Percentiles rank a stretch among this genome's conserved stretches.
These are phyloP conservation scores for Skeletonema potamos DNA, from an alignment of 108 stramenopile species.

Conservation along the genomic window DNA sequence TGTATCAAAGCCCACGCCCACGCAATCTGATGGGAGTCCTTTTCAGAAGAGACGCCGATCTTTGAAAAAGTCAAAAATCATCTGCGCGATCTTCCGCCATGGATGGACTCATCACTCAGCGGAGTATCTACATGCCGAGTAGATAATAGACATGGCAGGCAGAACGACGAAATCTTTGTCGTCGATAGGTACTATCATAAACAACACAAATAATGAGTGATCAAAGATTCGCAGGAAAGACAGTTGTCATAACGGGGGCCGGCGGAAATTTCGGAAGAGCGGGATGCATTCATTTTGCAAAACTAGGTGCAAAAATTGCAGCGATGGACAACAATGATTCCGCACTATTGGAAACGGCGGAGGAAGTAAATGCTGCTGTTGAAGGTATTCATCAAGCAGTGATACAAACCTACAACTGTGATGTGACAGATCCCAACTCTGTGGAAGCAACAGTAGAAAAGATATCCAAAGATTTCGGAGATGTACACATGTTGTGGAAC, in stretches of 20 bases:
- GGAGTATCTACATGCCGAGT: too few species aligned
- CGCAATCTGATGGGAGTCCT: background rate
- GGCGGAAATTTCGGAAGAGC: conserved; percentile 85
- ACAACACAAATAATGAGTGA: background rate
- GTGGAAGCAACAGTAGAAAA: conserved; percentile 53
- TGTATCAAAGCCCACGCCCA: background rate
- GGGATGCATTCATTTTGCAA: conserved; percentile 77
- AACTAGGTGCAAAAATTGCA: conserved; percentile 79
- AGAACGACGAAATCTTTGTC: too few species aligned
- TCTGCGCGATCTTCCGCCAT: too few species aligned
- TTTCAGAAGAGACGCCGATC: background rate
- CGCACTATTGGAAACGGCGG: conserved; percentile 61
- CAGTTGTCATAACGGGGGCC: conserved; percentile 85
- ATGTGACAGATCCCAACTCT: conserved; percentile 63
- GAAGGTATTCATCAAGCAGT: background rate
- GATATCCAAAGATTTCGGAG: conserved; percentile 31
- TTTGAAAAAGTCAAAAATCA: too few species aligned
- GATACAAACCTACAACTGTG: conserved; percentile 48
- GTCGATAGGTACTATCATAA: too few species aligned
- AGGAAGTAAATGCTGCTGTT: conserved; percentile 6
- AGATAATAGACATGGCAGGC: too few species aligned
- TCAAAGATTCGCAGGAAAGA: conserved; percentile 39
- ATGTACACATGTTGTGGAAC: conserved; percentile 87
- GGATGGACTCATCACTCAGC: too few species aligned
- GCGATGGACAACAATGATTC: conserved; percentile 67